Conservation (phyloP, 345 rosid genomes). For the Corchorus olitorius region DNA sequence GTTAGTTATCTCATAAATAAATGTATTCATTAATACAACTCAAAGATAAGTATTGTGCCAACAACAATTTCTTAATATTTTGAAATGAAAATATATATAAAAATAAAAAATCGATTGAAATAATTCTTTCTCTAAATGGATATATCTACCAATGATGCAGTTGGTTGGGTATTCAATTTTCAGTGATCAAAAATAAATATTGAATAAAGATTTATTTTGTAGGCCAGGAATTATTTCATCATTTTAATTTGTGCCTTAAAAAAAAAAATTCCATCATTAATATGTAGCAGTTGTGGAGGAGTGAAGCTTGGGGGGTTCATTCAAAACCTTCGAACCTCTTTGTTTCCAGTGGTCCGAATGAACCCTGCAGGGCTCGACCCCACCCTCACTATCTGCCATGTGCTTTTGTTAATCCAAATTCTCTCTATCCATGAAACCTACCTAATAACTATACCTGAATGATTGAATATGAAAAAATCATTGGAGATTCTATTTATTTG, state of each 20-base stretch:
- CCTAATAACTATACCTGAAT: background rate
- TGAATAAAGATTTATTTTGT: background rate
- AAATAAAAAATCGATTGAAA: background rate
- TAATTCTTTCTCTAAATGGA: background rate
- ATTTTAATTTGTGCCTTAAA: background rate
- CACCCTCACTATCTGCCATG: background rate
- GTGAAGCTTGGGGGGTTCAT: background rate
- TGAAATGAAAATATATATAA: background rate
- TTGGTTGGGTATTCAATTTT: background rate
- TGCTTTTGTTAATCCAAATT: background rate
- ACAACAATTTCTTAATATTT: background rate
- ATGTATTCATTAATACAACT: background rate
- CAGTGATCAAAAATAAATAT: background rate
- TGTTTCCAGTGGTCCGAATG: background rate
- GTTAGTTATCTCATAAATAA: background rate
- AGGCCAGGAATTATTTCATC: background rate
- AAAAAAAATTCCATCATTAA: no score
- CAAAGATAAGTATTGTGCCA: background rate
- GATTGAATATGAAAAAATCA: background rate
- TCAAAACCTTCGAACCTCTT: background rate
- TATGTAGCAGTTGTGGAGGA: conserved; percentile 6
- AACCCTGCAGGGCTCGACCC: conserved; percentile 12
- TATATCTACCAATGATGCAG: background rate
- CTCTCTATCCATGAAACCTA: background rate
- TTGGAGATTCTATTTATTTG: background rate